phyloP scores from a whole-genome alignment of 208 protist genomes.

The Acanthamoeba royreba region DNA sequence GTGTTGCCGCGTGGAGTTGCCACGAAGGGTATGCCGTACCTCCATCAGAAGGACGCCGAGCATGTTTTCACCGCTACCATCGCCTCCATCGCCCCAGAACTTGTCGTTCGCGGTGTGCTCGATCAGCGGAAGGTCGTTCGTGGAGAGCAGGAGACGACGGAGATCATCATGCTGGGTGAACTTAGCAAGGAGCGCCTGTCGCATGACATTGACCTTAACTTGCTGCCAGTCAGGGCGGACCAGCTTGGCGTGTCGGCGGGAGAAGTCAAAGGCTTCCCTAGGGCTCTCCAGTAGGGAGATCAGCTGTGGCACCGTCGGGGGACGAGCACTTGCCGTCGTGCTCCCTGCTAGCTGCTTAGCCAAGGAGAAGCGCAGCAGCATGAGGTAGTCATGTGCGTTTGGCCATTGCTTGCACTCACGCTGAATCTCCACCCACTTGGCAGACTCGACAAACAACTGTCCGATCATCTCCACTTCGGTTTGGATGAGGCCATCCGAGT shows the following conservation, averaged over 20 bases:
- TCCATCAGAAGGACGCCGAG: neutral
- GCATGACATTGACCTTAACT: neutral
- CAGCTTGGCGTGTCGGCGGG: neutral
- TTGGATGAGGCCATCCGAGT: neutral
- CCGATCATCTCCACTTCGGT: too few relatives aligned
- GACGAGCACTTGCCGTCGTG: too few relatives aligned
- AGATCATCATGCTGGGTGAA: neutral
- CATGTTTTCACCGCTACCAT: neutral
- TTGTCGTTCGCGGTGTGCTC: slow-evolving; percentile 14
- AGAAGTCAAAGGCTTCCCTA: neutral
- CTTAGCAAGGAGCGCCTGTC: neutral
- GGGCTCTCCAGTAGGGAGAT: neutral
- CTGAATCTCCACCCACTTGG: neutral
- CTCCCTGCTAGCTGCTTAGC: too few relatives aligned
- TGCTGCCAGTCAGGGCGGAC: neutral
- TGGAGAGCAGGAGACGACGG: neutral
- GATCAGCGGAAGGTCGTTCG: neutral
- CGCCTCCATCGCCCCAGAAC: neutral
- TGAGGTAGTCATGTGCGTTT: neutral
- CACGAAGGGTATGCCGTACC: too few relatives aligned
- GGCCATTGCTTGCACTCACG: neutral
- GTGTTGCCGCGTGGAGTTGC: too few relatives aligned
- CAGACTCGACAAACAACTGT: neutral
- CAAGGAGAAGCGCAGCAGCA: neutral
- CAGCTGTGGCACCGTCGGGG: neutral